Evolutionary conservation across 1,139 yeast genomes (phyloP).

Genomic region (Suhomyces bribrorum): DNA sequence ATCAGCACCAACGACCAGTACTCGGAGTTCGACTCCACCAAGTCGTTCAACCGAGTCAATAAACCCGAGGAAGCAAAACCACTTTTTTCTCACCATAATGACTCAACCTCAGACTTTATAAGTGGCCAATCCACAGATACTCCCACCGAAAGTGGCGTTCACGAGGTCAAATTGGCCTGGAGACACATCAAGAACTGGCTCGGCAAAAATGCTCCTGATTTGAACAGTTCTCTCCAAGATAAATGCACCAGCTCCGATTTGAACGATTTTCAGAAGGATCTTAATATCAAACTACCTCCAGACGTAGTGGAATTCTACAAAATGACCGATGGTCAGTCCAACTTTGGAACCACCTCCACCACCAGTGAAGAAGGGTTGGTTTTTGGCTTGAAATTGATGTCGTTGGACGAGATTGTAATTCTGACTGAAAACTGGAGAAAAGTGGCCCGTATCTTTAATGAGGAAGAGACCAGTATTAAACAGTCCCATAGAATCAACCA

Average conservation of each 20-base stretch:
- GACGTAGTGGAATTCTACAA: slow-evolving; percentile 60
- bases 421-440: slow-evolving; percentile 70
- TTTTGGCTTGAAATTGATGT: slow-evolving; percentile 65
- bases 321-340: slow-evolving; percentile 70
- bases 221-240: slow-evolving; percentile 56
- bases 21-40: slow-evolving; percentile 61
- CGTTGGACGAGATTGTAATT: slow-evolving; percentile 62
- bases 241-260: slow-evolving; percentile 67
- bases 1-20: slow-evolving; percentile 67
- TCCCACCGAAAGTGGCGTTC: slow-evolving; percentile 44
- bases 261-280: slow-evolving; percentile 63
- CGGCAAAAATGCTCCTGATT: slow-evolving; percentile 53
- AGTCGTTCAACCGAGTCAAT: slow-evolving; percentile 48
- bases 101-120: slow-evolving; percentile 23
- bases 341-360: slow-evolving; percentile 35
- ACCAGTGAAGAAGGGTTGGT: slow-evolving; percentile 61
- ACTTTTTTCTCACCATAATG: slow-evolving; percentile 33
- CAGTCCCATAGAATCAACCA: slow-evolving; percentile 23
- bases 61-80: slow-evolving; percentile 43
- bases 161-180: slow-evolving; percentile 68
- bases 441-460: slow-evolving; percentile 52
- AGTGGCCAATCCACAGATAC: slow-evolving; percentile 8
- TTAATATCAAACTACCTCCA: slow-evolving; percentile 56
- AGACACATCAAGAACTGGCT: slow-evolving; percentile 68
- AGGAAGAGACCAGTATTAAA: slow-evolving; percentile 27